Conservation (phyloP, 805 yeast species). For the Pichia ethanolica region DNA sequence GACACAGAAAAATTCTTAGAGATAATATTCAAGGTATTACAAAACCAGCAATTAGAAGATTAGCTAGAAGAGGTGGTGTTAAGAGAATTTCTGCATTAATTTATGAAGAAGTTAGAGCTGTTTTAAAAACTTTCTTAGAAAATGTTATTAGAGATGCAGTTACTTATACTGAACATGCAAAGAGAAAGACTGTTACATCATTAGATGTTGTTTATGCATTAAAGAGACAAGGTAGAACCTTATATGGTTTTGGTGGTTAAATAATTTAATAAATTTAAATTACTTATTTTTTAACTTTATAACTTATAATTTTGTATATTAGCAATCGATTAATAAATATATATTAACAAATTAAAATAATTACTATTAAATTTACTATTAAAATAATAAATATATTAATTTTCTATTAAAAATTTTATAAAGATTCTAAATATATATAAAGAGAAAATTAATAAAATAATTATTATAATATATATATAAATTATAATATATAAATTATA, state of each 20-base stretch:
- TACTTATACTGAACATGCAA: constrained; percentile 99
- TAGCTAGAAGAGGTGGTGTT: constrained; percentile 99
- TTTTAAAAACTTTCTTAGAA: constrained; percentile 91
- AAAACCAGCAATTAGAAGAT: constrained; percentile 99
- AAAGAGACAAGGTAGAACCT: constrained; percentile 99
- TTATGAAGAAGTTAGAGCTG: constrained; percentile 98
- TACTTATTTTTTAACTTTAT: background rate
- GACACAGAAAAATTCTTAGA: constrained; percentile 99
- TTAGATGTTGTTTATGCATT: constrained; percentile 98
- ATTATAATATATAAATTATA: background rate
- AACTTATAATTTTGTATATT: constrained; percentile 7
- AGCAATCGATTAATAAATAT: background rate
- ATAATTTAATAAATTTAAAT: constrained; percentile 2
- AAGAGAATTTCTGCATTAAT: constrained; percentile 98
- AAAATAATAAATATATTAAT: background rate
- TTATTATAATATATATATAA: background rate
- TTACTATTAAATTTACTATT: no score
- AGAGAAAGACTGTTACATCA: constrained; percentile 99
- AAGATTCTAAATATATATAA: no score
- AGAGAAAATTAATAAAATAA: background rate
- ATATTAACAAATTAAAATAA: no score
- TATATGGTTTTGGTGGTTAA: constrained; percentile 99
- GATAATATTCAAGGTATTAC: constrained; percentile 99
- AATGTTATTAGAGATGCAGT: constrained; percentile 98
- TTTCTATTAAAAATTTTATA: no score